Conservation (phyloP, 2,329 filamentous ascomycete genomes). For the Ceratocystis cubensis region DNA sequence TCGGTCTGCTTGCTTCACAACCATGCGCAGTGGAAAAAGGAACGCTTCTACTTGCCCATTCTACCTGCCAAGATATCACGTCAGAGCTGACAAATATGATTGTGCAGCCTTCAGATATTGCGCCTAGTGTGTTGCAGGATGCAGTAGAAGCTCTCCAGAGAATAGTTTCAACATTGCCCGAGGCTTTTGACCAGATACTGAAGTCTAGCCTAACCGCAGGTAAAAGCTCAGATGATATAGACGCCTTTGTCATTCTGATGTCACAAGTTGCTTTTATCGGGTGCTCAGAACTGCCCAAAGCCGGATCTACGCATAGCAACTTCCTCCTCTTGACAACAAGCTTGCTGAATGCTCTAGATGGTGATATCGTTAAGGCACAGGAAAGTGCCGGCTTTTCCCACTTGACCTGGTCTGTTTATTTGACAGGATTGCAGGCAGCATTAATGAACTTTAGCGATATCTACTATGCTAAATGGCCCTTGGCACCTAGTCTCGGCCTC, state of each 20-base stretch:
- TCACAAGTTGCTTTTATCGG: constrained; percentile 38
- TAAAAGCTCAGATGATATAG: constrained; percentile 19
- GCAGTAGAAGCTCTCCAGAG: constrained; percentile 32
- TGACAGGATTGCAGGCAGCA: constrained; percentile 26
- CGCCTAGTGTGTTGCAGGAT: constrained; percentile 33
- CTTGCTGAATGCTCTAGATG: constrained; percentile 13
- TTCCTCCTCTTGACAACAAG: constrained; percentile 30
- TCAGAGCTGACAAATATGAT: constrained; percentile 24
- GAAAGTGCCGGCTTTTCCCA: background rate
- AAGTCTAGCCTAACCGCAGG: constrained; percentile 20
- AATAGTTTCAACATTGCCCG: constrained; percentile 29
- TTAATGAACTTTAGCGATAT: constrained; percentile 33
- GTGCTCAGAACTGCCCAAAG: constrained; percentile 32
- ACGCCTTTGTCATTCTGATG: constrained; percentile 30
- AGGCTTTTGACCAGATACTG: constrained; percentile 27
- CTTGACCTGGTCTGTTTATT: constrained; percentile 21
- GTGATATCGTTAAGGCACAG: constrained; percentile 8
- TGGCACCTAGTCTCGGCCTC: constrained; percentile 14
- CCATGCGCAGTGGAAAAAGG: constrained; percentile 24
- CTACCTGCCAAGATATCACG: constrained; percentile 31
- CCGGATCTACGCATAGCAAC: constrained; percentile 29
- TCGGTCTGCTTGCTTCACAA: constrained; percentile 36
- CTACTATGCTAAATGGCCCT: constrained; percentile 25
- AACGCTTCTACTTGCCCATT: constrained; percentile 28
- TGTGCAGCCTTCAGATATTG: constrained; percentile 25